Base-by-base conservation (phyloP, 2,329 filamentous ascomycete species). In the Colletotrichum somersetense region DNA sequence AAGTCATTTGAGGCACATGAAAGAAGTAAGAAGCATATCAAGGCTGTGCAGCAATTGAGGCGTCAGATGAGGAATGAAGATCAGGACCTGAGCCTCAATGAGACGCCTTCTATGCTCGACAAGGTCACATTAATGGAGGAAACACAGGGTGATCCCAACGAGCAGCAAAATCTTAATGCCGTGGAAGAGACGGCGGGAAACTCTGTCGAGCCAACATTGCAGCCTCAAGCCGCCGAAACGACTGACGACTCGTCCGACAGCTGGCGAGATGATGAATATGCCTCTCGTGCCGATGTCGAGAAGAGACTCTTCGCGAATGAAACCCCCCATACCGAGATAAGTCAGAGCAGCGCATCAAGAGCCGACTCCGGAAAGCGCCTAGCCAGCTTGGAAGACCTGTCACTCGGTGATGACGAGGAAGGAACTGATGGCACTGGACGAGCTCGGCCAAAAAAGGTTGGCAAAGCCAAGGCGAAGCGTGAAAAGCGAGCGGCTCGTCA, bases 1-100 rank as follows among this genome's bases (percentile, higher is more conserved):
- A 95, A 94, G 75, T 96, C 98, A 78, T 95, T 93, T 73, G 91
- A 97, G 77, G 92, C 93, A 3, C 96, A 99, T 77, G 95, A 98
- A 83, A 94, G 92, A 83, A 98, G 96, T 85, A 99, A 97, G 81
- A 99, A 98, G 82, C 96, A 99, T 78, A 82, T 91, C 73, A 98
- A 97, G 79, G 92, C 94, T 2, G 88, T 98, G 8, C 91, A 95
- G 75, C 89, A 95, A 73, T 82, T 99, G 50, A 91, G 90, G 77
- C 88, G 89, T 77, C 91, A 96, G 79, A 97, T 99, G 95, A 89
- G 88, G 76, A 91, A 91, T 76, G 93, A 99, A 77, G 92, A 95
- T 77, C 85, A 86, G 58, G 86, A 90, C 61, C 78, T 91, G 5
- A 79, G 83, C 63, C 73, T 76, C 1, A 74, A 74, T n/a, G 35